Base-by-base conservation (phyloP, 371 early-diverging fungal genomes). In the Mucor plumbeus region DNA sequence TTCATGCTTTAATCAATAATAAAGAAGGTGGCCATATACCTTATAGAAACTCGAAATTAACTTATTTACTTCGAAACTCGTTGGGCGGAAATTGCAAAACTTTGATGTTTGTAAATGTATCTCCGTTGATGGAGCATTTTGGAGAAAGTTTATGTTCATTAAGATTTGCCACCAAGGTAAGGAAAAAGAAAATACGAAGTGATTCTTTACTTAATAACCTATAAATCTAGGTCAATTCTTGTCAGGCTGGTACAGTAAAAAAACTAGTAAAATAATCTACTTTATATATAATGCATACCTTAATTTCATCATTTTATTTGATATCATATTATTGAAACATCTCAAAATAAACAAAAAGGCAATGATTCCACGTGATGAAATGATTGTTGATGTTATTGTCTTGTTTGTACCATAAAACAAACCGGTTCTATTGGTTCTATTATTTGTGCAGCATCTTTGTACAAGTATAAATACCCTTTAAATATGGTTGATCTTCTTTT, bases 71-170 rank as follows among this genome's bases (percentile, higher is more conserved):
- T 55, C 95, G 97, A 76, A 90, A 94, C 73, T 94, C 94, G 0
- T 85, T 98, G 6, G 82, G 94, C 7, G 97, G 97, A 19, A 98
- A 97, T 71, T 93, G 95, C 70, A 97, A 98, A 78, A 97, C 97
- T 1, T 86, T 98, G 17, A 99, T 99, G 99, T 96, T 99, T 90
- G 99, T 99, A 26, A 99, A 99, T 72, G 87, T 99, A 34, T 91
- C 92, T 26, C 97, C 97, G 9, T 70, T 89, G 61, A 68, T 81
- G 17, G 80, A 84, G 36, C 90, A 90, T 76, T 84, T 93, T 54
- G 80, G 87, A 40, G 99, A 99, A 79, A 96, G 94, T 5, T 72
- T 99, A 35, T 95, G 94, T 78, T 95, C 97, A 5, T 84, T 99
- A 58, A 83, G 98, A 65, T 99, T 99, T 88, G 99, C 98, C 7